Base-by-base conservation (phyloP, 352 stramenopile genomes). In the Phytophthora hybrid region DNA sequence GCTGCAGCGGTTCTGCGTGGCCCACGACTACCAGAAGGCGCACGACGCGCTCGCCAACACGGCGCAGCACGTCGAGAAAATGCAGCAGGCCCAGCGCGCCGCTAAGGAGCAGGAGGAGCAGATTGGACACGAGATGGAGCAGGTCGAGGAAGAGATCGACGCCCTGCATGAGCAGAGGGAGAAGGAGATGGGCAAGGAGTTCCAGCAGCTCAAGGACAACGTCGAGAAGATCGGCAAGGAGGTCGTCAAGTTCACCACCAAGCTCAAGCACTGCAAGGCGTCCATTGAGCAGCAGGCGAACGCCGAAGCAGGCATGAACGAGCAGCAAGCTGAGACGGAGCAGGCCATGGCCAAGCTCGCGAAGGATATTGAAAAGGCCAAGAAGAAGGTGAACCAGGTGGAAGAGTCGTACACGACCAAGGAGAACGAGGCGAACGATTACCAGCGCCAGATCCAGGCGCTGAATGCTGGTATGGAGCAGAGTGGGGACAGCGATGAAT, bases 1-100 rank as follows among this genome's bases (percentile, higher is more conserved):
- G 0, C 92, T 99, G 46, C 87, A 99, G 68, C 84, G 98, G 21
- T 99, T 99, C 60, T 99, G 97, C 71, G 87, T 99, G n/a, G 98
- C 98, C 1, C 92, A 93, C 74, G 93, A 99, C 57, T 99, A 95
- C 77, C 85, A 95, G 32, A 90, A 97, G 72, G 95, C 95, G 7
- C 77, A 98, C 39, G 79, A 95, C 23, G 92, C 90, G 34, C 79
- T 99, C 18, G 85, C 81, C 51, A 97, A 94, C 63, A 95, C 85
- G 62, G 87, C 92, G 39, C 86, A 95, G 10, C 81, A 98, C 62
- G 90, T 99, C 19, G 77, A 93, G 32, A 90, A 95, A 61, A 91
- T 98, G 79, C 83, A 98, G 72, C 83, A 90, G n/a, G 84, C 90
- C 31, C 83, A 97, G 47, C 89, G 93, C 71, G 81, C 93, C 9